A percentile compares a stretch with the other conserved stretches of the same genome.
Evolutionary conservation across 2,329 filamentous ascomycete species (phyloP).

Genomic region (Magnaporthales sp.): DNA sequence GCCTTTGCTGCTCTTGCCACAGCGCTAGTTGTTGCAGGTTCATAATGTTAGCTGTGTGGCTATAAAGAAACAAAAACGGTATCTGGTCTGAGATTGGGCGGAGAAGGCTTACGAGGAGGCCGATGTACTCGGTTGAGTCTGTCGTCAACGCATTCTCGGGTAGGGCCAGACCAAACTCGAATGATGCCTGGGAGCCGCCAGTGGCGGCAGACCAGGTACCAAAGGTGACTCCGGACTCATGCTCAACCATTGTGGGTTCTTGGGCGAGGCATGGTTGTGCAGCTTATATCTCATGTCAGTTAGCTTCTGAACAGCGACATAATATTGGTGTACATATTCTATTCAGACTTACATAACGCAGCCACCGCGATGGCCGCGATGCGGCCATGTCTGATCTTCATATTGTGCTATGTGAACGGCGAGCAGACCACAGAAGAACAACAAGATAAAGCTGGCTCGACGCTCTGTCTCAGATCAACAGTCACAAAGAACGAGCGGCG

Average conservation of each 20-base stretch:
- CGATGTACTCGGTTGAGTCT: slow-evolving; percentile 49
- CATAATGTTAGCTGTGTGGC: neutral
- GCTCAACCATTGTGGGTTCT: slow-evolving; percentile 2
- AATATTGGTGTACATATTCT: neutral
- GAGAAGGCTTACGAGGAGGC: slow-evolving; percentile 37
- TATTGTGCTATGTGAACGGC: neutral
- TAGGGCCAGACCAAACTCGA: slow-evolving; percentile 42
- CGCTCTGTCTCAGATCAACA: neutral
- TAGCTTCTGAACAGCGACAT: neutral
- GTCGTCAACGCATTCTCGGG: slow-evolving; percentile 36
- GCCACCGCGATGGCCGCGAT: slow-evolving; percentile 7
- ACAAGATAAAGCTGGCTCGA: neutral
- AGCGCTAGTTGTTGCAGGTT: slow-evolving; percentile 26
- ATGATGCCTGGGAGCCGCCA: slow-evolving; percentile 7
- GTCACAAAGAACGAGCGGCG: neutral
- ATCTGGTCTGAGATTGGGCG: neutral
- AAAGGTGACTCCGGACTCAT: slow-evolving; percentile 11
- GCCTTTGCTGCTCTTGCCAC: slow-evolving; percentile 32
- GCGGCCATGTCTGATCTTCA: slow-evolving; percentile 3
- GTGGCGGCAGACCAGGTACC: slow-evolving; percentile 8
- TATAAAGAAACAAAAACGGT: neutral
- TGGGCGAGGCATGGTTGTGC: slow-evolving; percentile 7
- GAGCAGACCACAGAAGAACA: neutral
- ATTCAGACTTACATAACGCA: slow-evolving; percentile 6
- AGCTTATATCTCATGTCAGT: neutral